Evolutionary conservation across 805 yeast genomes (phyloP).

Genomic region (Kazachstania africana): DNA sequence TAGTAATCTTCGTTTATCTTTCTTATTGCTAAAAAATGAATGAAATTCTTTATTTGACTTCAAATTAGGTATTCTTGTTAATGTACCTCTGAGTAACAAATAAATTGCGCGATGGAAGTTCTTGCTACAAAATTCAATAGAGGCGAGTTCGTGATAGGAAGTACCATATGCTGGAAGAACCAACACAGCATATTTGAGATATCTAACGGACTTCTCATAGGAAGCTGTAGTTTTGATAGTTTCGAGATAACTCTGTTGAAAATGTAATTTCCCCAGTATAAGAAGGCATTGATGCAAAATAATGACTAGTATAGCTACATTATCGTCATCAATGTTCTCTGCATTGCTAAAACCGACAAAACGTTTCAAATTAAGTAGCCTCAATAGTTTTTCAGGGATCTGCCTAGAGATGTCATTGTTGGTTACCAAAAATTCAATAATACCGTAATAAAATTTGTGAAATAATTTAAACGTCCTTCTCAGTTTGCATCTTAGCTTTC

Average conservation of each 20-base stretch:
- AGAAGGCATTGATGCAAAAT: constrained; percentile 2
- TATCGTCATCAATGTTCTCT: background rate
- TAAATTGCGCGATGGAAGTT: constrained; percentile 1
- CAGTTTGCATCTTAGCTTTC: constrained; percentile 42
- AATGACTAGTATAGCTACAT: background rate
- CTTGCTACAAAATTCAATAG: background rate
- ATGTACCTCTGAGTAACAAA: constrained; percentile 2
- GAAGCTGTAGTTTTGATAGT: background rate
- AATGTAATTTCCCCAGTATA: constrained; percentile 2
- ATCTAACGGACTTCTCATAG: constrained; percentile 4
- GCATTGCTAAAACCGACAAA: background rate
- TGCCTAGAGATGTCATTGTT: constrained; percentile 5
- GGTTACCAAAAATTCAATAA: constrained; percentile 23
- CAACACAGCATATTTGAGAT: constrained; percentile 2
- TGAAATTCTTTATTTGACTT: background rate
- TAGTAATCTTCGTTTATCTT: background rate
- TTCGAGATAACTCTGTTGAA: constrained; percentile 1
- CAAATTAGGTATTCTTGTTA: constrained; percentile 2
- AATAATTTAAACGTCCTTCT: constrained; percentile 38
- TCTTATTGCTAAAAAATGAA: background rate
- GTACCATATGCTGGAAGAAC: constrained; percentile 5
- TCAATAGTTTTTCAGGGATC: constrained; percentile 4
- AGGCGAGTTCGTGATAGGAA: constrained; percentile 3
- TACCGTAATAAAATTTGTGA: constrained; percentile 34
- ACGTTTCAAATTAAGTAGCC: constrained; percentile 7